A percentile compares a stretch with the other conserved stretches of the same genome.
Conservation (phyloP, 2,329 filamentous ascomycete species). For the Cytospora mali region DNA sequence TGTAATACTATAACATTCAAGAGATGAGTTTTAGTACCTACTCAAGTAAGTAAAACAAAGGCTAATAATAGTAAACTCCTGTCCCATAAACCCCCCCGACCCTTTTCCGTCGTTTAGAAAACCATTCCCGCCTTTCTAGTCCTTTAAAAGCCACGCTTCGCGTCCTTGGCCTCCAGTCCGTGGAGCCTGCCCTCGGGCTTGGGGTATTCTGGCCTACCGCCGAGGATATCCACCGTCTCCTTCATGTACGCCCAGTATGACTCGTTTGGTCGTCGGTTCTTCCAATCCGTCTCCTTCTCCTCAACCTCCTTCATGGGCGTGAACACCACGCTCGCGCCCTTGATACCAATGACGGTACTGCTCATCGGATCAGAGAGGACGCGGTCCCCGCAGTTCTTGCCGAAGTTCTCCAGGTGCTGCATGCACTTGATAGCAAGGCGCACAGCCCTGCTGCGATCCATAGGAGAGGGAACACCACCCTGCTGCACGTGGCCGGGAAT, state of each 20-base stretch:
- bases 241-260: conserved; percentile 86
- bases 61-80: conserved; percentile 15
- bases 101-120: conserved; percentile 10
- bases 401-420: conserved; percentile 82
- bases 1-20: conserved; percentile 10
- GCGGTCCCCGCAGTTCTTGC: conserved; percentile 63
- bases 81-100: conserved; percentile 6
- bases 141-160: conserved; percentile 55
- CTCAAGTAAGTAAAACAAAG: conserved; percentile 13
- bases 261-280: conserved; percentile 77
- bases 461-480: conserved; percentile 87
- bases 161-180: conserved; percentile 61
- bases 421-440: conserved; percentile 93
- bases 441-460: conserved; percentile 93
- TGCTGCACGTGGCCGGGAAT: conserved; percentile 95
- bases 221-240: conserved; percentile 80
- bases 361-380: conserved; percentile 76
- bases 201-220: conserved; percentile 65
- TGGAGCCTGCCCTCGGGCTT: conserved; percentile 52
- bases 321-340: conserved; percentile 88
- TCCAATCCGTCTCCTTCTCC: conserved; percentile 88
- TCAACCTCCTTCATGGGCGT: conserved; percentile 80
- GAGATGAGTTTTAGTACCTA: neutral
- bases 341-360: conserved; percentile 85
- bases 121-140: neutral